A percentile compares a stretch with the other conserved stretches of the same genome.
Evolutionary conservation across 2,329 filamentous ascomycete species (phyloP).

Genomic region (Trichoderma endophyticum): DNA sequence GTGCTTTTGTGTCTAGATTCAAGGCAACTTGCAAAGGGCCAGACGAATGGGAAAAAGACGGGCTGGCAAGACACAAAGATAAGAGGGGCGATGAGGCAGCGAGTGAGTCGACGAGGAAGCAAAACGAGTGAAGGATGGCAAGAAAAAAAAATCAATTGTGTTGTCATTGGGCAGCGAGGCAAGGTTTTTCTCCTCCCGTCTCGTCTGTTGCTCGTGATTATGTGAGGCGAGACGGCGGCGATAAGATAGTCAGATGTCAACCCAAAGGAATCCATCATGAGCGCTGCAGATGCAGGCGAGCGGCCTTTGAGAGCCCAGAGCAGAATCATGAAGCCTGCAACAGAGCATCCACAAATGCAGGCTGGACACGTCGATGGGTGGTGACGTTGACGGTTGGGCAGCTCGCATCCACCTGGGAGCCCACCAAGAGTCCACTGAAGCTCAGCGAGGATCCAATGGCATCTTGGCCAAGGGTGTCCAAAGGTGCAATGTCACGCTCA

Average conservation of each 20-base stretch:
- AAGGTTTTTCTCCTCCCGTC: not conserved
- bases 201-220: slow-evolving; percentile 5
- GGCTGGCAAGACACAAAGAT: not conserved
- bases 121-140: slow-evolving; percentile 7
- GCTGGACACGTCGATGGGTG: slow-evolving; percentile 16
- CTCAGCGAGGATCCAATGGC: not conserved
- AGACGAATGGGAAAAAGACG: not conserved
- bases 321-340: slow-evolving; percentile 7
- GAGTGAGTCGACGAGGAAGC: not conserved
- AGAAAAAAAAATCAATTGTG: not conserved
- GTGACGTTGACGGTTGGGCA: slow-evolving; percentile 16
- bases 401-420: not conserved
- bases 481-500: not conserved
- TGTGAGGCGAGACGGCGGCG: slow-evolving; percentile 6
- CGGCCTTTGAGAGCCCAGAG: not conserved
- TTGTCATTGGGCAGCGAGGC: slow-evolving; percentile 17
- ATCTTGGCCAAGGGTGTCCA: not conserved
- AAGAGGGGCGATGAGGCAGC: slow-evolving; percentile 1
- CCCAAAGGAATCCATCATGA: not conserved
- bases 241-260: slow-evolving; percentile 14
- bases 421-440: not conserved
- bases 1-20: slow-evolving; percentile 10
- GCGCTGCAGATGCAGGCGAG: not conserved
- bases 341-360: slow-evolving; percentile 13
- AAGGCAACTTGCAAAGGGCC: not conserved